phyloP scores from a whole-genome alignment of 140 eudicot genomes.

The Oenanthe javanica region DNA sequence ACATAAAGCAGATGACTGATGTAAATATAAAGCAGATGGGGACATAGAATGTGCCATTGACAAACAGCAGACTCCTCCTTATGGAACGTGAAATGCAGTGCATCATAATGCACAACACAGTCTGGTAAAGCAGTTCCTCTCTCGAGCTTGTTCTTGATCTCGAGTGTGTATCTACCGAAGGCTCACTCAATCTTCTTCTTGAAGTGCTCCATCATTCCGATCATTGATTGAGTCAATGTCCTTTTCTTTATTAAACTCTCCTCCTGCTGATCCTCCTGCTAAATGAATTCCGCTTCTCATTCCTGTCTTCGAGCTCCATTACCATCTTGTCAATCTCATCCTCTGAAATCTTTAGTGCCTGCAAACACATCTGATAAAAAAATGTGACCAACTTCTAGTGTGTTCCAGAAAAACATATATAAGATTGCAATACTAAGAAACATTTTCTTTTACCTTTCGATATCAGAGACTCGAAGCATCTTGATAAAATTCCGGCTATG shows the following conservation, averaged over 20 bases:
- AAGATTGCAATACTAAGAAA: neutral
- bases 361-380: neutral
- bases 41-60: neutral
- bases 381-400: neutral
- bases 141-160: constrained; percentile 92
- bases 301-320: constrained; percentile 80
- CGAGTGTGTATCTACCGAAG: constrained; percentile 43
- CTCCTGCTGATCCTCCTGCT: no score
- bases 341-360: constrained; percentile 77
- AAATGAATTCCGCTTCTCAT: constrained; percentile 64
- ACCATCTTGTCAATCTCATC: constrained; percentile 80
- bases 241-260: constrained; percentile 79
- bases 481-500: neutral
- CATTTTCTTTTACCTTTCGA: constrained; percentile 44
- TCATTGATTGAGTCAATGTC: constrained; percentile 91
- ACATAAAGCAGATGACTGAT: no score
- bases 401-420: neutral
- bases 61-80: neutral
- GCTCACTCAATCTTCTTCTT: constrained; percentile 82
- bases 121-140: constrained; percentile 98
- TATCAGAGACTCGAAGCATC: constrained; percentile 93
- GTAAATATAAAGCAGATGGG: neutral
- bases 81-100: neutral
- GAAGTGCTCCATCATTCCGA: constrained; percentile 73
- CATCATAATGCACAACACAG: constrained; percentile 7